Base-by-base conservation (phyloP, 2,329 filamentous ascomycete genomes). In the Phaeosphaeriaceae sp. region DNA sequence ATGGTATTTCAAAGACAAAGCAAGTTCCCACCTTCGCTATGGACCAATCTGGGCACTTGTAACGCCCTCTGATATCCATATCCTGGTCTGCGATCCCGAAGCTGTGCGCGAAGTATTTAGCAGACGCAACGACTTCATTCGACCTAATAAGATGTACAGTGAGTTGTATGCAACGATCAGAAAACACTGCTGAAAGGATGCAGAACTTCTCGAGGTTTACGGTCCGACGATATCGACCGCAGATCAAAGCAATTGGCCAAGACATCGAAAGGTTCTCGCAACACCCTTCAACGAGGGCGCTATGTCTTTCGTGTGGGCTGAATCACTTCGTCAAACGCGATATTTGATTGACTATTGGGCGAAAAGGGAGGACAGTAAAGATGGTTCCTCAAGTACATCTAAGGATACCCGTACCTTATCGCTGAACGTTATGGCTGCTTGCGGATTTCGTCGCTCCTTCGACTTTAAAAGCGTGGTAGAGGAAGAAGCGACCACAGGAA, bases 361-460 rank as follows among this genome's bases (percentile, higher is more conserved):
- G 49, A n/a, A 2, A 53, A 54, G 10, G 46, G 60, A 13, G 40
- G 54, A 1, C 20, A 40, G 1, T 48, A 58, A 41, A 17, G 19
- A n/a, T 10, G 48, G 48, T 2, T 17, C 46, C 31, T 45, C 49
- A 22, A 57, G 54, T 17, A 58, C 53, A 17, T 59, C 42, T 70
- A 72, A 20, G 9, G 50, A 52, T 5, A 45, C 50, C 3, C 21
- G 40, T 27, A 52, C 40, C 7, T 53, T 78, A 1, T 71, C 75
- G 0, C 58, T 79, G 27, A 74, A 78, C 48, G 66, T 79, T 7
- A 61, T 79, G 17, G 73, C 68, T 3, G 62, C 69, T 3, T 73
- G 63, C 7, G 76, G 73, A 1, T 76, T 75, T 49, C 66, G 73
- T 1, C 48, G 45, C 6, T 51, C 49, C 1, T 61, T 54, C 45